phyloP scores from a whole-genome alignment of 78 protist genomes.

The Planoprotostelium fungivorum region DNA sequence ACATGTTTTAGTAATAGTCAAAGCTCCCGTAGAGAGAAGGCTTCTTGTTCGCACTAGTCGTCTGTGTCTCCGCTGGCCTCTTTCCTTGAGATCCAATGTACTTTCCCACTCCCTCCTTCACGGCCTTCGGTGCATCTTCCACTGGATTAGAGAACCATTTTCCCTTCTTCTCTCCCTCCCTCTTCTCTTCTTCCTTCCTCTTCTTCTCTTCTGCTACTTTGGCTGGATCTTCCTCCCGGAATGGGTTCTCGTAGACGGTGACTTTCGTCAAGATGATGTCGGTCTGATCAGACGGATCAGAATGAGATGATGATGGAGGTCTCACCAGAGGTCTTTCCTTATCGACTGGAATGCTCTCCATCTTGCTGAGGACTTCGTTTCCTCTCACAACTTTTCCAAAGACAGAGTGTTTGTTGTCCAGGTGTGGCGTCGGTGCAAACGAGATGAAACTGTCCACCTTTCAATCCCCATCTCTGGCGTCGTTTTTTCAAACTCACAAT shows the following conservation, averaged over 20 bases:
- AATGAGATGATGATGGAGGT: background rate
- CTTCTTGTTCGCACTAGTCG: no score
- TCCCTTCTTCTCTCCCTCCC: conserved; percentile 22
- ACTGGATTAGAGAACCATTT: conserved; percentile 63
- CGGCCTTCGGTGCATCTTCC: background rate
- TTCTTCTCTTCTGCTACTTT: conserved; percentile 17
- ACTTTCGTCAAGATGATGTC: conserved; percentile 12
- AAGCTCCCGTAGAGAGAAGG: no score
- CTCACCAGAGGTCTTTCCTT: conserved; percentile 13
- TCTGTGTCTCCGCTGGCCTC: background rate
- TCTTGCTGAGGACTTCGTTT: conserved; percentile 34
- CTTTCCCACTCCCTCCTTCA: background rate
- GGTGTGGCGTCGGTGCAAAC: conserved; percentile 40
- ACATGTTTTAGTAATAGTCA: no score
- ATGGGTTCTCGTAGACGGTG: conserved; percentile 46
- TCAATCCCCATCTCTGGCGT: background rate
- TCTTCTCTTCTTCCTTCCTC: conserved; percentile 2
- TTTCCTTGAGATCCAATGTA: conserved; percentile 1
- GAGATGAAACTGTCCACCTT: conserved; percentile 75
- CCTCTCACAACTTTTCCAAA: conserved; percentile 79
- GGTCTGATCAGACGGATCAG: background rate
- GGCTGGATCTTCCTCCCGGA: conserved; percentile 21
- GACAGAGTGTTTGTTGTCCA: conserved; percentile 73
- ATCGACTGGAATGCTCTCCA: conserved; percentile 46
- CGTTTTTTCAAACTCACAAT: conserved; percentile 12